Percentiles rank a stretch among this genome's conserved stretches.
phyloP scores from a whole-genome alignment of 805 yeast species.

The Tetrapisispora fleetii region DNA sequence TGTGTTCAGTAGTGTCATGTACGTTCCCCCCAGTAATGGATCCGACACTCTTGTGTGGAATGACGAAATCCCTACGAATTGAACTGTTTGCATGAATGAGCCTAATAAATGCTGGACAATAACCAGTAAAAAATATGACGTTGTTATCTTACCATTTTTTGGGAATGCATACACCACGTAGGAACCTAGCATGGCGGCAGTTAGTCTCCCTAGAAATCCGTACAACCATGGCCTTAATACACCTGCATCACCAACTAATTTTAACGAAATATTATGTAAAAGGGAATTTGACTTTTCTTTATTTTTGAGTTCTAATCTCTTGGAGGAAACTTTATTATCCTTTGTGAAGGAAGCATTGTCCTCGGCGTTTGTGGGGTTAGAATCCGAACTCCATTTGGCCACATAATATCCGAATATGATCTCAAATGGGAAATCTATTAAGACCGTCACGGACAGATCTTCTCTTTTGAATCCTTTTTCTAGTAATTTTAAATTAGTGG shows the following conservation, averaged over 20 bases:
- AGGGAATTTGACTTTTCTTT: not conserved
- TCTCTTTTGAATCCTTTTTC: constrained; percentile 91
- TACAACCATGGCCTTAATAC: constrained; percentile 84
- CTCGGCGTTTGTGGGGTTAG: constrained; percentile 1
- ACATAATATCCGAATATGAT: constrained; percentile 91
- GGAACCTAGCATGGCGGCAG: constrained; percentile 70
- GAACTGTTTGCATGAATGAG: constrained; percentile 89
- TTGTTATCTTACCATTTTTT: constrained; percentile 34
- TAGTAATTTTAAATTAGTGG: constrained; percentile 80
- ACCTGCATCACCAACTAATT: constrained; percentile 30
- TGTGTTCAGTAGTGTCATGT: constrained; percentile 93
- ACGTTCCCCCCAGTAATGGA: constrained; percentile 93
- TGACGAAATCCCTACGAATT: constrained; percentile 88
- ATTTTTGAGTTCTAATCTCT: not conserved
- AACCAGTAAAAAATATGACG: constrained; percentile 54
- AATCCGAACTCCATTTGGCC: constrained; percentile 85
- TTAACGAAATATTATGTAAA: constrained; percentile 4
- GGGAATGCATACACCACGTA: constrained; percentile 68
- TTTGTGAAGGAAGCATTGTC: not conserved
- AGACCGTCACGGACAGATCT: constrained; percentile 83
- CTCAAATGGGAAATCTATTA: constrained; percentile 94
- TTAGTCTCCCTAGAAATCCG: constrained; percentile 74
- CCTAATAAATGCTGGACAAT: constrained; percentile 76
- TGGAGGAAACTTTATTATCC: not conserved
- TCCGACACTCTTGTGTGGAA: constrained; percentile 95